Conservation (phyloP, 768 basidiomycete species). For the Gautieria morchelliformis region DNA sequence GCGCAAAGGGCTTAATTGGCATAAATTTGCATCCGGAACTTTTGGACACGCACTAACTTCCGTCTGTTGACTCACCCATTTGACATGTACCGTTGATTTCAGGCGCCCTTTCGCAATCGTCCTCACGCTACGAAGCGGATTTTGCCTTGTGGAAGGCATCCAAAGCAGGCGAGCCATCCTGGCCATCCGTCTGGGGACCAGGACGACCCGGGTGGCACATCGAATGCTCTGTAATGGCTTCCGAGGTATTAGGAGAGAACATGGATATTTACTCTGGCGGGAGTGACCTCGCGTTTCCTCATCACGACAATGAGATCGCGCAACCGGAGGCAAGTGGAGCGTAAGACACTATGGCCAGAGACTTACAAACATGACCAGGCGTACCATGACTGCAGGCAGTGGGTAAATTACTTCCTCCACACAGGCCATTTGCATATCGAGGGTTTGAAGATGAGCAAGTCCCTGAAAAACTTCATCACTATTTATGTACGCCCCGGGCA, state of each 20-base stretch:
- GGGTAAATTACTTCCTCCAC: conserved; percentile 99
- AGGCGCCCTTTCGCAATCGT: neutral
- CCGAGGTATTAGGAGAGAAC: conserved; percentile 78
- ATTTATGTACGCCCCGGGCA: conserved; percentile 55
- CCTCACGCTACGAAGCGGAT: conserved; percentile 64
- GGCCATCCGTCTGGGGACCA: conserved; percentile 92
- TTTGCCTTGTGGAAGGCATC: conserved; percentile 98
- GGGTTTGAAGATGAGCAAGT: conserved; percentile 99
- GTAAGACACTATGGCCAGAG: neutral
- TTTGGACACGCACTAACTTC: no score
- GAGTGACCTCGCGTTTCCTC: conserved; percentile 95
- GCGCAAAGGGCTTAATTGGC: no score
- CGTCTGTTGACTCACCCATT: neutral
- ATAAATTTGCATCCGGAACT: no score
- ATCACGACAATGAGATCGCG: conserved; percentile 98
- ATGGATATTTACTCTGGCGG: conserved; percentile 99
- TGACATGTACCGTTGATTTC: neutral
- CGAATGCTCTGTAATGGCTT: conserved; percentile 99
- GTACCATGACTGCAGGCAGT: conserved; percentile 81
- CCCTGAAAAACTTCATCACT: conserved; percentile 98
- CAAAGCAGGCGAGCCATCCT: conserved; percentile 92
- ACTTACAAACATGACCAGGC: conserved; percentile 43
- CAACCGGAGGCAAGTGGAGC: conserved; percentile 72
- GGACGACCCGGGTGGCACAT: conserved; percentile 99
- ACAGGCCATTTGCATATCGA: conserved; percentile 97